Evolutionary conservation across 2,329 filamentous ascomycete genomes (phyloP), one percentile per base, ranked within the genome.

Genomic region (Talaromyces verruculosus): DNA sequence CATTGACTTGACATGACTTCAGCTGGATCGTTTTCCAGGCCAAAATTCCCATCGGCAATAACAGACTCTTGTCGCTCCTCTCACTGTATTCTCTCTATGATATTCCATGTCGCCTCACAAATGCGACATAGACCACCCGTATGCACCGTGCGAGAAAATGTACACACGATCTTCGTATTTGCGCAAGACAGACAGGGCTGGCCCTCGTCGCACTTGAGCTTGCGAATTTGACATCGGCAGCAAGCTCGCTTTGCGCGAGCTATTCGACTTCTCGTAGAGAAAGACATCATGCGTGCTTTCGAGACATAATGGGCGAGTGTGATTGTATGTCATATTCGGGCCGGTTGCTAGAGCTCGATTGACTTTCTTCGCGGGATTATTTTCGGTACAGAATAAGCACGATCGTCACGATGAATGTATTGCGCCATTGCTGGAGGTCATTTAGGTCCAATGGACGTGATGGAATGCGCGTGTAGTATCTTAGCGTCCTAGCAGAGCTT

Each of bases 151-250:
- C 78, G 80, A 65, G 80, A 79, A 71, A 84, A 85, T n/a, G 83
- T 85, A 71, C 83, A 85, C 17, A 80, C 76, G 61, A 85, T 79
- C 7, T 79, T 76, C 2, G 81, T 77, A 17, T 79, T 76, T 28
- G 74, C 70, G 68, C 83, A 85, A 10, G 80, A 78, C 30, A 74
- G 74, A 65, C 83, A 85, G 6, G 83, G 83, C 25, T 80, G 75
- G 1, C 75, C 73, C 59, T 83, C 83, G 15, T 79, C 80, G 71
- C 83, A 85, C 57, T 80, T 79, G 66, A 85, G 81, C 74, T 85
- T 85, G 64, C 83, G 79, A 49, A 85, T 78, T 74, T 83, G 84
- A 75, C 83, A 85, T 22, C 79, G 82, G 67, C 85, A 83, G 71
- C 83, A 84, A 11, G 83, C 82, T 35, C 81, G 71, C 66, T 79